phyloP scores from a whole-genome alignment of 1,139 yeast genomes.

The Wickerhamiella infanticola region DNA sequence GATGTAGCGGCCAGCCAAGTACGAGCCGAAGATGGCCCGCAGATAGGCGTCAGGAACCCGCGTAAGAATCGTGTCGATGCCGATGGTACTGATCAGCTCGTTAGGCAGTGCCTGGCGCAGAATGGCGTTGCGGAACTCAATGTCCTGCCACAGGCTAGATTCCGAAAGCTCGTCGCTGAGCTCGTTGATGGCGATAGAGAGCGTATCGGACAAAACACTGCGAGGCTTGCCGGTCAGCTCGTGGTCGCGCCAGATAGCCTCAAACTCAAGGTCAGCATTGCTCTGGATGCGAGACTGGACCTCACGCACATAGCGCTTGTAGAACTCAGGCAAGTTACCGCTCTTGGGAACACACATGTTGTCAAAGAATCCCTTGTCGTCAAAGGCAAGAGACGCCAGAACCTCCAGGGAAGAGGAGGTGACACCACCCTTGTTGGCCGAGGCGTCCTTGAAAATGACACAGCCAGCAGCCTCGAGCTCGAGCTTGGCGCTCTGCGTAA shows the following conservation, averaged over 20 bases:
- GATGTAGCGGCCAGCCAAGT: conserved; percentile 76
- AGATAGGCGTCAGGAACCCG: conserved; percentile 83
- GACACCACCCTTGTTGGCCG: conserved; percentile 97
- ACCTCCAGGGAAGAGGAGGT: conserved; percentile 95
- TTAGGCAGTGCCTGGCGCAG: conserved; percentile 66
- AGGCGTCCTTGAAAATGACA: conserved; percentile 82
- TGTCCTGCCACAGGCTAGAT: conserved; percentile 79
- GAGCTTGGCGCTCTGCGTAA: conserved; percentile 86
- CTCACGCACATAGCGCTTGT: conserved; percentile 64
- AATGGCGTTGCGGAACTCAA: conserved; percentile 59
- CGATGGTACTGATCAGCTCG: conserved; percentile 52
- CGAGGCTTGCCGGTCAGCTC: conserved; percentile 52
- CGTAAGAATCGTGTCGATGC: conserved; percentile 53
- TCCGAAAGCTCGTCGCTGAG: conserved; percentile 77
- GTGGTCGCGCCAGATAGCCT: conserved; percentile 71
- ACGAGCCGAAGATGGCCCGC: conserved; percentile 81
- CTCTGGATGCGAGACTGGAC: conserved; percentile 61
- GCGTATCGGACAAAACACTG: conserved; percentile 67
- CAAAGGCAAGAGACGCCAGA: conserved; percentile 82
- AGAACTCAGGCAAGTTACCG: conserved; percentile 46
- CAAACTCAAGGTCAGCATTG: conserved; percentile 77
- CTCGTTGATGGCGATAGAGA: conserved; percentile 76
- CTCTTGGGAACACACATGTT: conserved; percentile 53
- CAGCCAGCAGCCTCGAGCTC: conserved; percentile 77
- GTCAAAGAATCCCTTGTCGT: conserved; percentile 61